Percentiles rank a stretch among this genome's conserved stretches.
These are phyloP conservation scores for Aquilaria malaccensis DNA, from an alignment of 345 rosid genomes.

Conservation along the genomic window DNA sequence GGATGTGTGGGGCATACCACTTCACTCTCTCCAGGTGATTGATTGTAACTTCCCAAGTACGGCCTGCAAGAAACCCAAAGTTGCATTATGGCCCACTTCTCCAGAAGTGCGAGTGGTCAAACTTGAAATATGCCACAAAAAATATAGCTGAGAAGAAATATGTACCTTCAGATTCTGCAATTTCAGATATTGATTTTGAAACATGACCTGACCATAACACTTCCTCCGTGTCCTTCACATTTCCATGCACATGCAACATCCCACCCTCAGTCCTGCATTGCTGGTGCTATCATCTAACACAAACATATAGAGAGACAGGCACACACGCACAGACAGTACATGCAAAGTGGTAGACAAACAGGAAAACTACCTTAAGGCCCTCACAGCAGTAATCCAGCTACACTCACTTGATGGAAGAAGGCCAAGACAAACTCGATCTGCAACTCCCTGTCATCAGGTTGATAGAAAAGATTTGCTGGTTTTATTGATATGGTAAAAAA, in stretches of 20 bases:
- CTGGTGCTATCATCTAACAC: conserved; percentile 8
- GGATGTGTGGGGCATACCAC: conserved; percentile 92
- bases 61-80: conserved; percentile 39
- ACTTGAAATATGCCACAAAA: not conserved
- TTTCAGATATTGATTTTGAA: conserved; percentile 39
- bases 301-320: conserved; percentile 4
- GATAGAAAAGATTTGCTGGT: no score
- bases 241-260: conserved; percentile 76
- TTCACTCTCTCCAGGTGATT: conserved; percentile 83
- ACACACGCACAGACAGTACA: no score
- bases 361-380: conserved; percentile 62
- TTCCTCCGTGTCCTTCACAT: conserved; percentile 74
- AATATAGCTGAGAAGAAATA: not conserved
- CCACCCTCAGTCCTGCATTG: conserved; percentile 79
- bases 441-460: conserved; percentile 49
- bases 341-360: not conserved
- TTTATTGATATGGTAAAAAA: no score
- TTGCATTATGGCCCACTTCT: not conserved
- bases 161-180: conserved; percentile 71
- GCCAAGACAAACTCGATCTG: conserved; percentile 86
- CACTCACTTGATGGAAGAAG: conserved; percentile 87
- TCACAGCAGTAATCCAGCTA: conserved; percentile 83
- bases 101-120: not conserved
- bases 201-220: conserved; percentile 50
- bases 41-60: conserved; percentile 57